Evolutionary conservation across 805 yeast genomes (phyloP), one percentile per base, ranked within the genome.

Genomic region (Soucietia sequanensis): DNA sequence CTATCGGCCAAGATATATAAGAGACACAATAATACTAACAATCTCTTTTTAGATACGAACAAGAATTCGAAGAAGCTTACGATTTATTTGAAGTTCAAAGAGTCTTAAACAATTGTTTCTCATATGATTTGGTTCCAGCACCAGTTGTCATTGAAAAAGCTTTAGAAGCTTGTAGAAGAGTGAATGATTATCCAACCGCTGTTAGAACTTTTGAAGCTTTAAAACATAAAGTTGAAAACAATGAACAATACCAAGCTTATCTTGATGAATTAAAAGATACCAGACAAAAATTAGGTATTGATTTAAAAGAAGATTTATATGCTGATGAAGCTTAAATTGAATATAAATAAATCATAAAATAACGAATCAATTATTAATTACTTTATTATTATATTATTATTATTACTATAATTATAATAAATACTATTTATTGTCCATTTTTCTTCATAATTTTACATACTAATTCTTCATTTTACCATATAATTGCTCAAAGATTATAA

Each of bases 41-140:
- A 12, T n/a, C n/a, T n/a, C n/a, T n/a, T 30, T 27, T 2, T 22
- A 81, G 90, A 79, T 87, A 79, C 72, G 96, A 88, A 73, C 85
- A 88, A 70, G 97, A 93, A 64, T 93, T 93, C 57, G 97, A 93
- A 52, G 53, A 54, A 35, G 68, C 70, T 18, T 68, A 68, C 54
- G 73, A 68, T 53, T 60, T 68, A 49, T 68, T 68, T 42, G 73
- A 68, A 54, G 71, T 67, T 22, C 77, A 78, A 73, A 87, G 99
- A 76, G 90, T 93, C 43, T 79, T 93, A 62, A 93, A 95, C 81
- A 93, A 93, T 75, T 89, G 95, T 68, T 93, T 93, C 75, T 86
- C 98, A 11, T 93, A 93, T 75, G 99, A 93, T 71, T 80, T 93
- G 67, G 99, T 93, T 38, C 99, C 99, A 50, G 91, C 99, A 20